Evolutionary conservation across 176 grass and related monocot genomes (phyloP).

Genomic region (Alopecurus myosuroides): DNA sequence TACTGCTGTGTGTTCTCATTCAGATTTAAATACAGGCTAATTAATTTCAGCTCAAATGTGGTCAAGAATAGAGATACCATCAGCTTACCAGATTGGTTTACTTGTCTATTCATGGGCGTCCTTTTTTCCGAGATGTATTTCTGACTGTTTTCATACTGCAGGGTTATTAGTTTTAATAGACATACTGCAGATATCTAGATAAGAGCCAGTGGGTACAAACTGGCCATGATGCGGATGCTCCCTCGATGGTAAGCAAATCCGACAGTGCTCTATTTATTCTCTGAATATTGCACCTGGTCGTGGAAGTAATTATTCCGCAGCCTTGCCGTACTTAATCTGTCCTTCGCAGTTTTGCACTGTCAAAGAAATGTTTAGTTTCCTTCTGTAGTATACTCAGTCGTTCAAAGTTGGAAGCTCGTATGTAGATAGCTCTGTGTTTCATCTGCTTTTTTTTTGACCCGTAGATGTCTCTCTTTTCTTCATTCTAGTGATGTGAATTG

Average conservation of each 20-base stretch:
- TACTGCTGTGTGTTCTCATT: no score
- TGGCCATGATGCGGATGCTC: constrained; percentile 52
- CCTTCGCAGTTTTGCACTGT: not conserved
- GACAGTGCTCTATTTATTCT: not conserved
- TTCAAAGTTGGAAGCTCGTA: not conserved
- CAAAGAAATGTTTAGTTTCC: not conserved
- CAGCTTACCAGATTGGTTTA: no score
- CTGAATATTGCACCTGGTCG: not conserved
- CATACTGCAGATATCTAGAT: no score
- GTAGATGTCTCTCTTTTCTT: no score
- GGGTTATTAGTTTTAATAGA: no score
- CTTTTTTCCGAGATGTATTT: no score
- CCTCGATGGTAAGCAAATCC: constrained; percentile 17
- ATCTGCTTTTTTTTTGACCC: no score
- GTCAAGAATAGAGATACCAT: not conserved
- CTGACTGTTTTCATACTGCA: no score
- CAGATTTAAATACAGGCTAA: not conserved
- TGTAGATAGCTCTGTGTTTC: not conserved
- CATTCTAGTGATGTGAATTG: no score
- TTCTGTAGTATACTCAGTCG: not conserved
- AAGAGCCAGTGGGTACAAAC: constrained; percentile 50
- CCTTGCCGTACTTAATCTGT: not conserved
- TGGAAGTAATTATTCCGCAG: not conserved
- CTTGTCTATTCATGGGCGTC: no score
- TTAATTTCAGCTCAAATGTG: not conserved